phyloP scores from a whole-genome alignment of 2,329 filamentous ascomycete genomes.

The Verticillium dahliae region DNA sequence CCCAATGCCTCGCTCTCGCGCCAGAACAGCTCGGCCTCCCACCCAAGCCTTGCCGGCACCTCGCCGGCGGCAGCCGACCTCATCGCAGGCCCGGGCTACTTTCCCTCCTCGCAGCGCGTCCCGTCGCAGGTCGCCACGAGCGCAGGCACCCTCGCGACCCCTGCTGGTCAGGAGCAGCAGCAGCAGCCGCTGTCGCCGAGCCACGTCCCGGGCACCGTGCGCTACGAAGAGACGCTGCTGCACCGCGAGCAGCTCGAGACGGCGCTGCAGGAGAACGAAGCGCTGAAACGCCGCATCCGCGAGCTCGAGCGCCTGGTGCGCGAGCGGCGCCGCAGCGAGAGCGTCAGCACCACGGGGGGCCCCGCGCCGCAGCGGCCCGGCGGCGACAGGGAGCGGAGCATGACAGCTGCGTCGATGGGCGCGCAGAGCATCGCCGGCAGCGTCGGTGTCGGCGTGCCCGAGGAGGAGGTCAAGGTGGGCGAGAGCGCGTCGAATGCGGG shows the following conservation, averaged over 20 bases:
- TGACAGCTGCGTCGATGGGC: slow-evolving; percentile 31
- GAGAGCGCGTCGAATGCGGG: slow-evolving; percentile 53
- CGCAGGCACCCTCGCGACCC: slow-evolving; percentile 22
- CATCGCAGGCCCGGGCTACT: slow-evolving; percentile 40
- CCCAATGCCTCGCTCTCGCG: slow-evolving; percentile 37
- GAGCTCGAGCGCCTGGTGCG: slow-evolving; percentile 53
- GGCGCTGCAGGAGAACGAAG: slow-evolving; percentile 59
- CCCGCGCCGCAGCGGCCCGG: slow-evolving; percentile 19
- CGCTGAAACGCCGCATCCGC: slow-evolving; percentile 52
- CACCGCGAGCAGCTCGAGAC: slow-evolving; percentile 54
- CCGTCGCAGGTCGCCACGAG: slow-evolving; percentile 20
- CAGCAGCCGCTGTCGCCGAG: slow-evolving; percentile 41
- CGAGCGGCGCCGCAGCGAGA: slow-evolving; percentile 42
- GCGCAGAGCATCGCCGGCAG: slow-evolving; percentile 33
- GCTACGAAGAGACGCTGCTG: slow-evolving; percentile 57
- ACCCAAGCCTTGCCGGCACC: slow-evolving; percentile 38
- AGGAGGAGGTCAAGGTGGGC: slow-evolving; percentile 54
- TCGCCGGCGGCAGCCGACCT: slow-evolving; percentile 33
- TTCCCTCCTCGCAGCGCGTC: slow-evolving; percentile 32
- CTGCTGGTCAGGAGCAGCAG: slow-evolving; percentile 22
- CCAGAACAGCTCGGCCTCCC: slow-evolving; percentile 50
- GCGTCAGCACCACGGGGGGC: slow-evolving; percentile 41
- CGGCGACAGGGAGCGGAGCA: slow-evolving; percentile 35
- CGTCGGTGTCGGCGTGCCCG: slow-evolving; percentile 47
- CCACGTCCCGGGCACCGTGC: slow-evolving; percentile 47